Conservation (phyloP, 805 yeast species). For the Suhomyces canberraensis region DNA sequence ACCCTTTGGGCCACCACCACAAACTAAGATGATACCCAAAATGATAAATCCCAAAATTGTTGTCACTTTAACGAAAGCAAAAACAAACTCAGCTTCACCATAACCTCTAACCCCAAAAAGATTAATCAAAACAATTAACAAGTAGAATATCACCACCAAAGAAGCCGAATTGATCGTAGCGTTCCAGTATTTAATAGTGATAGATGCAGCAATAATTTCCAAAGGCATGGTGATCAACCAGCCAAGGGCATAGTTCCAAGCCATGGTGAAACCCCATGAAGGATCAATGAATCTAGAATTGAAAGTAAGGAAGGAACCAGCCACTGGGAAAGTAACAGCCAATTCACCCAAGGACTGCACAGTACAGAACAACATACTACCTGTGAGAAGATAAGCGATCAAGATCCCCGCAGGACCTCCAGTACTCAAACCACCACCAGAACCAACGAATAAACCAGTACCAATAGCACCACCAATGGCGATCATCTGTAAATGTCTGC, state of each 20-base stretch:
- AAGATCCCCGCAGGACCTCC: slow-evolving; percentile 68
- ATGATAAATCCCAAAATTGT: slow-evolving; percentile 57
- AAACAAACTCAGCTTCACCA: slow-evolving; percentile 62
- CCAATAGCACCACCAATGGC: slow-evolving; percentile 69
- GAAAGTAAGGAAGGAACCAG: slow-evolving; percentile 65
- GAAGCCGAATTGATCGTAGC: slow-evolving; percentile 46
- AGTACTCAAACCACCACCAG: slow-evolving; percentile 53
- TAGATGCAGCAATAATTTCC: slow-evolving; percentile 26
- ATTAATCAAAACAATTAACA: slow-evolving; percentile 44
- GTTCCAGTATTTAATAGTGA: slow-evolving; percentile 19
- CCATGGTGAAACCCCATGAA: slow-evolving; percentile 62
- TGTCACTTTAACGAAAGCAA: slow-evolving; percentile 60
- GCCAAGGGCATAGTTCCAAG: slow-evolving; percentile 37
- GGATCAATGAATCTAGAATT: slow-evolving; percentile 58
- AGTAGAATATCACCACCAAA: slow-evolving; percentile 54
- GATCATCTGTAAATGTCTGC: slow-evolving; percentile 65
- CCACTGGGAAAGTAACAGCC: slow-evolving; percentile 57
- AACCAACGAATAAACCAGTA: slow-evolving; percentile 66
- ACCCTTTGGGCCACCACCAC: slow-evolving; percentile 55
- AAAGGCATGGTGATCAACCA: slow-evolving; percentile 23
- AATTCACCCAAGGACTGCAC: slow-evolving; percentile 62
- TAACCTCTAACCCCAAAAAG: slow-evolving; percentile 52
- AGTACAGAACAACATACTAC: slow-evolving; percentile 54
- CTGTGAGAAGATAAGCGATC: slow-evolving; percentile 52
- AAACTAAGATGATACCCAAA: slow-evolving; percentile 48